Conservation (phyloP, 2,329 filamentous ascomycete species). For the Hymenoscyphus repandus region DNA sequence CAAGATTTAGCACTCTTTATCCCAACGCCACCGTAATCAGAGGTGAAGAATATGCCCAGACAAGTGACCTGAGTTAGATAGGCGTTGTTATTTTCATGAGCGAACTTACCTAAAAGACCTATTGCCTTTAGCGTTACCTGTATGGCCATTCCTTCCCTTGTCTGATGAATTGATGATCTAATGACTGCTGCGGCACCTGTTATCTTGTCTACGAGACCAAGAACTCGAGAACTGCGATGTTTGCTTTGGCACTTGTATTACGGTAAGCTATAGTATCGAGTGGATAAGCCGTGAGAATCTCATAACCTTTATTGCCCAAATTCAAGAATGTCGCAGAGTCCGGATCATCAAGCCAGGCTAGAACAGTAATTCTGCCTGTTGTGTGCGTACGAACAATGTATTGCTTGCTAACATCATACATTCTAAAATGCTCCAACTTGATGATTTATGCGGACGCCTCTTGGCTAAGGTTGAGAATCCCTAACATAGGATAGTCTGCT, state of each 20-base stretch:
- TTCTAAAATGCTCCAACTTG: slow-evolving; percentile 2
- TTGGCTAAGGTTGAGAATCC: slow-evolving; percentile 8
- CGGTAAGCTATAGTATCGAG: neutral
- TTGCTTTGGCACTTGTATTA: neutral
- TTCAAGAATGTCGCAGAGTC: neutral
- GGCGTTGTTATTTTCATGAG: too few relatives aligned
- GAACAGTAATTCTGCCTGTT: neutral
- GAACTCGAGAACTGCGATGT: slow-evolving; percentile 8
- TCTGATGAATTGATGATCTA: neutral
- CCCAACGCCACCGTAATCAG: too few relatives aligned
- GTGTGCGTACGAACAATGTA: slow-evolving; percentile 6
- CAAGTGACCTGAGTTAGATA: too few relatives aligned
- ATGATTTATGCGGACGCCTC: slow-evolving; percentile 2
- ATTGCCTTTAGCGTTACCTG: neutral
- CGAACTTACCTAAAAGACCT: neutral
- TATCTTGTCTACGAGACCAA: slow-evolving; percentile 9
- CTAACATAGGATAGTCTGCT: slow-evolving; percentile 4
- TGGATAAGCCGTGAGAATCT: slow-evolving; percentile 11
- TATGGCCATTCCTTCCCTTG: neutral
- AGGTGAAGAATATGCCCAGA: too few relatives aligned
- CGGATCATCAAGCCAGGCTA: neutral
- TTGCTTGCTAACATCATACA: neutral
- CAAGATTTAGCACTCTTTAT: too few relatives aligned
- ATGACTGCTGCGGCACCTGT: slow-evolving; percentile 9
- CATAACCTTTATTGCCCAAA: slow-evolving; percentile 5